Evolutionary conservation across 228 moss, liverwort and hornwort species (phyloP), one percentile per base, ranked within the genome.

Genomic region (Sphagnum fallax): DNA sequence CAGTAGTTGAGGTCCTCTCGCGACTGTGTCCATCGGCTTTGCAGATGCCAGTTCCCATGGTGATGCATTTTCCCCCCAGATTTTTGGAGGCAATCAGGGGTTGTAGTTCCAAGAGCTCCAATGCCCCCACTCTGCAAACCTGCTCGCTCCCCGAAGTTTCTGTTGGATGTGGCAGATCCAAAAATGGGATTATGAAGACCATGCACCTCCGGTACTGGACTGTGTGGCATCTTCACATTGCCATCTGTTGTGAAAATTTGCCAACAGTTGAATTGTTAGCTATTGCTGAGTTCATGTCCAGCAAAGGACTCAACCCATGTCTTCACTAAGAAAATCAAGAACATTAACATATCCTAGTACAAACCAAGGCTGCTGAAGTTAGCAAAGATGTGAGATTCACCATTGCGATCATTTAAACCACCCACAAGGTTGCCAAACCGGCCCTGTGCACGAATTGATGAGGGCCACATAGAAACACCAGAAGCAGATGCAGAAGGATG

Each of bases 1-100:
- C 77, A 81, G 70, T 76, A 70, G 82, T 82, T 95, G 74, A 95
- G 87, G 75, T 95, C 95, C 75, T 95, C 95, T 66, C 92, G 84
- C 52, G 95, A 92, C 73, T 83, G 88, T 60, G 83, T 81, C 50
- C 95, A 87, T 60, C 95, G 90, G 82, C 92, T 95, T 78, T 87
- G 89, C 75, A 95, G 58, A 69, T 79, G 80, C 52, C 82, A 77
- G 50, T 72, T 72, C 65, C 92, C 84, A 75, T 90, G 90, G 53
- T 83, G 78, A 68, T 90, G 87, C 85, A 90, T 75, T 75, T 84
- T 89, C 62, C 81, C 81, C 32, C 83, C 53, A 13, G 77, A 69
- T 63, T 87, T 79, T 71, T 86, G 92, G 71, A 68, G 74, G 69
- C 80, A 74, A 62, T 81, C 82, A 79, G 82, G 67, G 66, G 77